Conservation (phyloP, 225 moss, liverwort and hornwort species). For the Asterella californica region DNA sequence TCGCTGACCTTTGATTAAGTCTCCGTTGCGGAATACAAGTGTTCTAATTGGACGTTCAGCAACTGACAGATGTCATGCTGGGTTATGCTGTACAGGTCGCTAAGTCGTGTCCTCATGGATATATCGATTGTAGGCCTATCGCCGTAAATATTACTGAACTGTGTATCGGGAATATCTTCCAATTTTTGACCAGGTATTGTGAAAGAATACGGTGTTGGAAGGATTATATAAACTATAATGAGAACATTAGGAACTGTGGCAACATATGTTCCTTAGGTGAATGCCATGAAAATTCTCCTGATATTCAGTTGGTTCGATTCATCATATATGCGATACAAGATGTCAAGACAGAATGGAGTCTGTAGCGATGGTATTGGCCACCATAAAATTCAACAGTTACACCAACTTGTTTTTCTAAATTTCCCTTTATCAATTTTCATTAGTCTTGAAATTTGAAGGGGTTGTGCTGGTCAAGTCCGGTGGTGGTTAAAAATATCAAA, state of each 20-base stretch:
- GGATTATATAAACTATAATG: not conserved
- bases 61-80: not conserved
- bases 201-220: not conserved
- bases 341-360: too few relatives aligned
- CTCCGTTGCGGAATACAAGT: not conserved
- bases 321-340: not conserved
- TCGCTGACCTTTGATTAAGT: not conserved
- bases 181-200: constrained; percentile 50
- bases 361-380: too few relatives aligned
- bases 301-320: not conserved
- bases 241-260: not conserved
- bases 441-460: too few relatives aligned
- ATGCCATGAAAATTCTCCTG: not conserved
- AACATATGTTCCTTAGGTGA: not conserved
- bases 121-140: constrained; percentile 59
- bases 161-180: constrained; percentile 76
- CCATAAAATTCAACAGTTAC: too few relatives aligned
- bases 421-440: too few relatives aligned
- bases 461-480: too few relatives aligned
- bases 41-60: not conserved
- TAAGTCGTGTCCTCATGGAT: constrained; percentile 56
- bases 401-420: too few relatives aligned
- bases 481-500: too few relatives aligned
- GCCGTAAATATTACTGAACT: constrained; percentile 68
- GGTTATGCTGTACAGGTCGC: constrained; percentile 50